Base-by-base conservation (phyloP, 192 early-diverging fungal species). In the Dissophora ornata region DNA sequence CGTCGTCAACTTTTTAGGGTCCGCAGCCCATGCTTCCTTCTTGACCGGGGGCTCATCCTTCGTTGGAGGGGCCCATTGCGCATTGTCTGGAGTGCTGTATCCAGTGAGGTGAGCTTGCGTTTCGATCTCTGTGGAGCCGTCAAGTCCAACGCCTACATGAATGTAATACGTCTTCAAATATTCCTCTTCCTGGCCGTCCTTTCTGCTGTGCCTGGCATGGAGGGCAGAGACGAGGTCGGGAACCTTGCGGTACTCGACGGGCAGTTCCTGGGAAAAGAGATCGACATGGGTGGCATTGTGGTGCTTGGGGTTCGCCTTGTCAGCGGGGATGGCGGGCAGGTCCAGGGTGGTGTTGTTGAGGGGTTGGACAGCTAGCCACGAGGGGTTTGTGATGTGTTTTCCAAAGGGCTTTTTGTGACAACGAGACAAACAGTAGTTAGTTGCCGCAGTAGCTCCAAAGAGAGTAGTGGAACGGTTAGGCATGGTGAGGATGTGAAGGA, bases 201-300 rank as follows among this genome's bases (percentile, higher is more conserved):
- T 42, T 13, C 38, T 54, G 32, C 22, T 48, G 22, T 64, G 54
- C 48, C 36, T 28, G 26, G 15, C 50, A 56, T 87, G 86, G 29
- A 86, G 33, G 28, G 34, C 67, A 25, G 83, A 83, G 11, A 89
- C 46, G 12, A 74, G 42, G 12, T 60, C 66, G 10, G 79, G 62
- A 0, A 89, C 81, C 15, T 81, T 82, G 30, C 56, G 78, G 51
- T 89, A 89, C 61, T 87, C 86, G 6, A 89, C 88, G 19, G 88
- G 88, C 24, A 89, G 69, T 38, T 81, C 77, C 30, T 82, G 69
- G 53, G 58, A 77, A 38, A 67, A 38, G 26, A 77, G 12, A n/a
- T 56, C 36, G 2, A 52, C 73, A 13, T 67, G 32, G 21, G 64
- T 62, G 18, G 73, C 73, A 10, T 62, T 36, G 29, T 57, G 73